Conservation (phyloP, 31 red algal genomes). For the Pterothamnion heteromorphum region DNA sequence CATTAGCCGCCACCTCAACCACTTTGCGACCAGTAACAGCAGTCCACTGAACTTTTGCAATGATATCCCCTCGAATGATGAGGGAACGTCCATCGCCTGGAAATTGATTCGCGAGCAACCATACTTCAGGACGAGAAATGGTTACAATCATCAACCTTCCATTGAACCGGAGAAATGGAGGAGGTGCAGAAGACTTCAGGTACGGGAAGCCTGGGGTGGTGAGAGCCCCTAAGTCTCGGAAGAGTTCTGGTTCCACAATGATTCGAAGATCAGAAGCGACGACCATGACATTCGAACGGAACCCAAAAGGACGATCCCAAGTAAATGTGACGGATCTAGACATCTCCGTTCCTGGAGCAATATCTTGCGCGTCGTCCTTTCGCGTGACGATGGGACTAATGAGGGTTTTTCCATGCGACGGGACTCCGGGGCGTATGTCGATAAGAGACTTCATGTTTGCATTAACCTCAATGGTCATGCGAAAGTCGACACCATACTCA, state of each 20-base stretch:
- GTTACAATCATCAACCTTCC: constrained; percentile 74
- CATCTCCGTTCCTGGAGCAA: neutral
- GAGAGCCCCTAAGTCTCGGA: constrained; percentile 63
- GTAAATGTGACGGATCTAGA: constrained; percentile 52
- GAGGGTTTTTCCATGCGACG: constrained; percentile 54
- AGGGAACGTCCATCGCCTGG: constrained; percentile 69
- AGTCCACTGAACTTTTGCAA: constrained; percentile 80
- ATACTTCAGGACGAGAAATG: constrained; percentile 76
- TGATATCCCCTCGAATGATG: constrained; percentile 75
- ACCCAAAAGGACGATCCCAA: constrained; percentile 81
- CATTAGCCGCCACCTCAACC: constrained; percentile 68
- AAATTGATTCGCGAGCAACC: constrained; percentile 80
- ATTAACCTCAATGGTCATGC: constrained; percentile 78
- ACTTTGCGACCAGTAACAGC: constrained; percentile 75
- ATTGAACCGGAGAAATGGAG: constrained; percentile 68
- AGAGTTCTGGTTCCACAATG: constrained; percentile 70
- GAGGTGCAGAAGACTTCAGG: constrained; percentile 71
- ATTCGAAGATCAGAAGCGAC: constrained; percentile 73
- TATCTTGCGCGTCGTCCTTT: neutral
- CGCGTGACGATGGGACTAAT: constrained; percentile 51
- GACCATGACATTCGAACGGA: constrained; percentile 81
- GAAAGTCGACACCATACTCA: constrained; percentile 85
- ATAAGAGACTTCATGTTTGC: constrained; percentile 66
- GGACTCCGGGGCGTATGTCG: constrained; percentile 57
- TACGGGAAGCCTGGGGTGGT: constrained; percentile 76